A percentile compares a stretch with the other conserved stretches of the same genome.
These are phyloP conservation scores for Xylariaceae sp. DNA, from an alignment of 2,329 filamentous ascomycete genomes.

Conservation along the genomic window DNA sequence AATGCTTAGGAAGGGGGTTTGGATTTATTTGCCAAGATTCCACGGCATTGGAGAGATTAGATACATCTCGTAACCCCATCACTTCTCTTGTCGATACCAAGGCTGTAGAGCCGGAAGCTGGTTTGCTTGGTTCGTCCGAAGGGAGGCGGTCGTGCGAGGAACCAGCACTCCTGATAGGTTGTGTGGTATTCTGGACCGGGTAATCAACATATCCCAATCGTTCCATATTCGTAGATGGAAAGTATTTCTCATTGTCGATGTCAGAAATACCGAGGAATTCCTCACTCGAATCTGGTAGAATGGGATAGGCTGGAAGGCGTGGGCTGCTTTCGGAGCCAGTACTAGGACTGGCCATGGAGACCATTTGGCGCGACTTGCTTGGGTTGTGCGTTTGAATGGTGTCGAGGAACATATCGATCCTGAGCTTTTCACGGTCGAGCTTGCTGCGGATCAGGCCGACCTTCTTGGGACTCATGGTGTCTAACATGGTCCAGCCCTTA, in stretches of 20 bases:
- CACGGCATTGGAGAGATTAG: slow-evolving; percentile 34
- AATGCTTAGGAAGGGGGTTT: background rate
- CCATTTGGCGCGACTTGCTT: slow-evolving; percentile 34
- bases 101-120: slow-evolving; percentile 35
- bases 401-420: slow-evolving; percentile 52
- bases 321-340: slow-evolving; percentile 40
- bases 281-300: slow-evolving; percentile 24
- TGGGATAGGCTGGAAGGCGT: slow-evolving; percentile 28
- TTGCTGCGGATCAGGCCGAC: slow-evolving; percentile 42
- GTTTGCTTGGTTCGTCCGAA: slow-evolving; percentile 35
- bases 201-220: slow-evolving; percentile 34
- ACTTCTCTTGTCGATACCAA: slow-evolving; percentile 53
- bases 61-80: slow-evolving; percentile 40
- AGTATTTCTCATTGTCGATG: slow-evolving; percentile 39
- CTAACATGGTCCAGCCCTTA: slow-evolving; percentile 30
- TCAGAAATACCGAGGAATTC: slow-evolving; percentile 34
- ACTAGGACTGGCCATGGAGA: slow-evolving; percentile 33
- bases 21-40: slow-evolving; percentile 11
- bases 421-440: slow-evolving; percentile 48
- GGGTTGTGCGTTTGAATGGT: slow-evolving; percentile 50
- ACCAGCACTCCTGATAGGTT: slow-evolving; percentile 22
- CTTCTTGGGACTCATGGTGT: slow-evolving; percentile 36
- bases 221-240: slow-evolving; percentile 37
- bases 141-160: slow-evolving; percentile 35
- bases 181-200: slow-evolving; percentile 16